Evolutionary conservation across 257 asterid species (phyloP).

Genomic region (Hygrophila difformis): DNA sequence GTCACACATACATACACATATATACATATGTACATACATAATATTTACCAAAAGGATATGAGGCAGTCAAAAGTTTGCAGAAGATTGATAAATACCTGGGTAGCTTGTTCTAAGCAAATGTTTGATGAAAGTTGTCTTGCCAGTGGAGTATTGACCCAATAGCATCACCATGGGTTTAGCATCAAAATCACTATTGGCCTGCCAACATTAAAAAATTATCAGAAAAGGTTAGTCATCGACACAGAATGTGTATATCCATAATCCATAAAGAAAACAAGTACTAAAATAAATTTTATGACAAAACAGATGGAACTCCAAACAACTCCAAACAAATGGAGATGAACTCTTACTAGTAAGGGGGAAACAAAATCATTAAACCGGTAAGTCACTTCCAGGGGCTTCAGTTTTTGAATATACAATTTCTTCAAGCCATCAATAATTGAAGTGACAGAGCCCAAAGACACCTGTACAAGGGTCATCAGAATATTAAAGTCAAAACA

Average conservation of each 20-base stretch:
- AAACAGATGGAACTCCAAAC: not conserved
- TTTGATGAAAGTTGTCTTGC: constrained; percentile 93
- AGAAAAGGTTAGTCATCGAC: constrained; percentile 8
- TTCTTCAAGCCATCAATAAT: constrained; percentile 89
- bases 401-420: constrained; percentile 75
- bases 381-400: constrained; percentile 79
- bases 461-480: constrained; percentile 31
- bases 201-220: constrained; percentile 17
- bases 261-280: no score
- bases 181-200: constrained; percentile 90
- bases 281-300: not conserved
- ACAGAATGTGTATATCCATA: no score
- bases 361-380: constrained; percentile 84
- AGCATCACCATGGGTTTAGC: constrained; percentile 99
- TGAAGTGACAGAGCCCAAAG: constrained; percentile 79
- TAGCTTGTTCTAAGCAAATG: constrained; percentile 78
- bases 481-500: no score
- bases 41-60: not conserved
- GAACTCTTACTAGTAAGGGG: constrained; percentile 61
- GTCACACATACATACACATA: no score
- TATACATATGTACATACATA: no score
- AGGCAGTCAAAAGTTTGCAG: constrained; percentile 6
- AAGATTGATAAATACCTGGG: constrained; percentile 50
- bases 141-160: constrained; percentile 95
- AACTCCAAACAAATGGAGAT: constrained; percentile 11